Base-by-base conservation (phyloP, 2,329 filamentous ascomycete genomes). In the Sphaerostilbella broomeana region DNA sequence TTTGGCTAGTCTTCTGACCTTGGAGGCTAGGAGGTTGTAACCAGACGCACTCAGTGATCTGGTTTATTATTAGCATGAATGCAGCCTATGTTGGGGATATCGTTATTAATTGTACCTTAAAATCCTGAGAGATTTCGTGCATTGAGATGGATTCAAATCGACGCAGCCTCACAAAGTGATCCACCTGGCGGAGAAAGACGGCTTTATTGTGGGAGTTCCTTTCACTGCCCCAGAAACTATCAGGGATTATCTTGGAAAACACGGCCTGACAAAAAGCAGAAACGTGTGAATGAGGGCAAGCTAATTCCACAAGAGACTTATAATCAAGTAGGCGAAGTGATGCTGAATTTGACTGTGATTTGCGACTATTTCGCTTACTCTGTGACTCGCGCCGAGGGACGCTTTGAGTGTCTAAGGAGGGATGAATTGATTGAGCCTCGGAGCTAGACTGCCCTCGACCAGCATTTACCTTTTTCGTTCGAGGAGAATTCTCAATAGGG, bases 221-320 rank as follows among this genome's bases (percentile, higher is more conserved):
- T 2, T 72, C 75, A 13, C 56, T 49, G 0, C 89, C 88, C 79
- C 85, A 94, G 42, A 95, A 82, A 3, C 68, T 74, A 29, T 70
- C 65, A 1, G 90, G 90, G 19, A 98, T 73, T 12, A 95, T 65
- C 42, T 75, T 84, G 15, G 67, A 67, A 20, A 95, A 55, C 1
- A 82, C 80, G 3, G 86, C 83, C 53, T 83, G 84, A 57, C 88
- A 95, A 55, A 94, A 97, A 1, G 86, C 82, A 4, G 89, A 94
- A 3, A 97, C 84, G 33, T 78, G 72, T 1, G 78, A 65, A 3
- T 66, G 48, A 0, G 84, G 75, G 12, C 79, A 86, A 2, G 88
- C 82, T 49, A 85, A 64, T 15, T 83, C 75, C 22, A 79, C 77
- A 30, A 92, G 64, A 10, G 68, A 67, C 11, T 61, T 50, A 32